Percentiles rank a stretch among this genome's conserved stretches.
These are phyloP conservation scores for Ettlia oleoabundans DNA, from an alignment of 139 green algal genomes.

Conservation along the genomic window DNA sequence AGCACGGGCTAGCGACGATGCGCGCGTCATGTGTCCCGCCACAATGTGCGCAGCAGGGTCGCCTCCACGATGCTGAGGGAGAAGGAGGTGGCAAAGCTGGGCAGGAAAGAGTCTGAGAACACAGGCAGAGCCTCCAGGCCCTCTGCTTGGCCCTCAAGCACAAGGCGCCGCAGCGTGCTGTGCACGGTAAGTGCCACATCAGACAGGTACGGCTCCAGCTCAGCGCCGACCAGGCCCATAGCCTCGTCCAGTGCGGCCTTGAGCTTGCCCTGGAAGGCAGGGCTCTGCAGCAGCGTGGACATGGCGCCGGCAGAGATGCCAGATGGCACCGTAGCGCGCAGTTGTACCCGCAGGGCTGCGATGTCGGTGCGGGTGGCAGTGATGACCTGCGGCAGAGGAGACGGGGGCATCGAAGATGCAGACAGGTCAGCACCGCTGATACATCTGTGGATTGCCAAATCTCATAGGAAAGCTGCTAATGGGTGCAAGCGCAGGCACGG, in stretches of 20 bases:
- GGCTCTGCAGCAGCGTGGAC: conserved; percentile 2
- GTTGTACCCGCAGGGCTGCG: not conserved
- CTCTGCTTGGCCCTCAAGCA: not conserved
- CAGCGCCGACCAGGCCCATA: not conserved
- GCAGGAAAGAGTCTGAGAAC: not conserved
- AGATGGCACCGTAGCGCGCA: not conserved
- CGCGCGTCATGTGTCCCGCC: conserved; percentile 3
- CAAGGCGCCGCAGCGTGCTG: not conserved
- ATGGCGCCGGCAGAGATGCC: not conserved
- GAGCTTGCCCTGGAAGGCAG: not conserved
- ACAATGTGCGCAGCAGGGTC: conserved; percentile 24
- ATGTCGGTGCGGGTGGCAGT: not conserved
- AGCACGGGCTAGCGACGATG: too few relatives aligned
- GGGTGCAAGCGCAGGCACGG: too few relatives aligned
- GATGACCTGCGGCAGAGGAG: not conserved
- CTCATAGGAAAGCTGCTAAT: too few relatives aligned
- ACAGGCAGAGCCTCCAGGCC: not conserved
- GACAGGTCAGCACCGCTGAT: too few relatives aligned
- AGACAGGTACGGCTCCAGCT: not conserved
- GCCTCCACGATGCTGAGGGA: not conserved
- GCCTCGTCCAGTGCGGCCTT: not conserved
- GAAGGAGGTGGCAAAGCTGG: not conserved
- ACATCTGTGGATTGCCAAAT: too few relatives aligned
- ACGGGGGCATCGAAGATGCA: too few relatives aligned
- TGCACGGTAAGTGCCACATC: not conserved